Conservation (phyloP, 1,284 basidiomycete species). For the Ceraceosorus bombacis region DNA sequence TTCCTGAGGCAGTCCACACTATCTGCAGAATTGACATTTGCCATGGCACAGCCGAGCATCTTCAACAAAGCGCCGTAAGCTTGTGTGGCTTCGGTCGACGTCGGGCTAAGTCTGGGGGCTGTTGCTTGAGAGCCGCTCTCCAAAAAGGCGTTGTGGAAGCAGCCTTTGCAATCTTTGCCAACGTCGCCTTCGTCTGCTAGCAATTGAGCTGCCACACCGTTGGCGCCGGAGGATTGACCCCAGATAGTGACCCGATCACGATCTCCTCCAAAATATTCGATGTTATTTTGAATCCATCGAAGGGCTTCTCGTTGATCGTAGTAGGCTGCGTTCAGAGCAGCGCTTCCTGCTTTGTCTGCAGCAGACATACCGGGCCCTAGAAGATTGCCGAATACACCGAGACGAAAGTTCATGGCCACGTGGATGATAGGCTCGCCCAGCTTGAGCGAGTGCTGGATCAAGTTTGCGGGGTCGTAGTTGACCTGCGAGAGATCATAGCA, state of each 20-base stretch:
- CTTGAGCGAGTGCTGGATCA: constrained; percentile 19
- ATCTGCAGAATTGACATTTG: constrained; percentile 10
- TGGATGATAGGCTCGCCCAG: constrained; percentile 27
- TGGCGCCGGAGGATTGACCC: constrained; percentile 28
- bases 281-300: constrained; percentile 28
- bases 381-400: constrained; percentile 28
- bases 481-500: constrained; percentile 25
- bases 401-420: constrained; percentile 27
- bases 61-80: constrained; percentile 16
- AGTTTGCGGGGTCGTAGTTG: constrained; percentile 24
- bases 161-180: constrained; percentile 3
- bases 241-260: constrained; percentile 20
- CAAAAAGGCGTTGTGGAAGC: constrained; percentile 30
- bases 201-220: constrained; percentile 19
- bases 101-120: neutral
- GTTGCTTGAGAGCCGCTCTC: constrained; percentile 15
- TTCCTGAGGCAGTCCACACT: constrained; percentile 1
- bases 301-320: constrained; percentile 30
- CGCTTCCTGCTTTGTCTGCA: constrained; percentile 14
- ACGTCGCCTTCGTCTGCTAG: constrained; percentile 22
- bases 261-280: constrained; percentile 31
- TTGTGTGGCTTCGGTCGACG: neutral
- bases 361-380: constrained; percentile 16
- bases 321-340: constrained; percentile 22
- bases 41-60: constrained; percentile 14